Percentiles rank a stretch among this genome's conserved stretches.
These are phyloP conservation scores for Termitomyces sp. DNA, from an alignment of 768 basidiomycete species.

Conservation along the genomic window DNA sequence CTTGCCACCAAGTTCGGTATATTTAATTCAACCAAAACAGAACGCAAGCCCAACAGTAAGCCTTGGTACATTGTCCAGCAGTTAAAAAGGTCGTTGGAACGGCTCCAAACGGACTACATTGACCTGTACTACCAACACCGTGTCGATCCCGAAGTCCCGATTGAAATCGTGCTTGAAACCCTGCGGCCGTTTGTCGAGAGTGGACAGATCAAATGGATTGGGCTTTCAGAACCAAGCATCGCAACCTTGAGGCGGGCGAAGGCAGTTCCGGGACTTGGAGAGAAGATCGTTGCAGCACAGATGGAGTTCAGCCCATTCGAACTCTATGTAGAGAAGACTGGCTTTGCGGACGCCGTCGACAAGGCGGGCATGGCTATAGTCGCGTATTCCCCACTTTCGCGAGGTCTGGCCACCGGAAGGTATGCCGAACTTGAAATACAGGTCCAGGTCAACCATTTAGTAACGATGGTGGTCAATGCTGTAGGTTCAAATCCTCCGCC, in stretches of 20 bases:
- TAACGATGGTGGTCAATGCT: conserved; percentile 1
- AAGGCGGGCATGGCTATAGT: conserved; percentile 44
- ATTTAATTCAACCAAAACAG: conserved; percentile 11
- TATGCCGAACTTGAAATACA: conserved; percentile 25
- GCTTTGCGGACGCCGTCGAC: conserved; percentile 34
- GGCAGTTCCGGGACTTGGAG: conserved; percentile 38
- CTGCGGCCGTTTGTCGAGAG: conserved; percentile 6
- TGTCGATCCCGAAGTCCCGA: conserved; percentile 39
- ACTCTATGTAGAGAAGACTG: conserved; percentile 40
- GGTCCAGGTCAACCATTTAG: neutral
- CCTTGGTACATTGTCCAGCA: conserved; percentile 31
- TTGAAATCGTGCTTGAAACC: conserved; percentile 35
- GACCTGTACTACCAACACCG: conserved; percentile 48
- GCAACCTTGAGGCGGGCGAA: conserved; percentile 44
- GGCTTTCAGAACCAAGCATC: conserved; percentile 46
- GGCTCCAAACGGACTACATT: conserved; percentile 37
- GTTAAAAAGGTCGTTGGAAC: conserved; percentile 35
- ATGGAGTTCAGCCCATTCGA: conserved; percentile 43
- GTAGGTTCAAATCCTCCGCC: conserved; percentile 27
- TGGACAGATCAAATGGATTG: conserved; percentile 39
- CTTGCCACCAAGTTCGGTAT: conserved; percentile 50
- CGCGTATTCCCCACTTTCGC: conserved; percentile 46
- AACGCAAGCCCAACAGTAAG: conserved; percentile 19
- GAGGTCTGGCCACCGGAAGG: conserved; percentile 46
- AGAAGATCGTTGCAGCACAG: conserved; percentile 32